Conservation (phyloP, 257 asterid species). For the Gardenia jasminoides region DNA sequence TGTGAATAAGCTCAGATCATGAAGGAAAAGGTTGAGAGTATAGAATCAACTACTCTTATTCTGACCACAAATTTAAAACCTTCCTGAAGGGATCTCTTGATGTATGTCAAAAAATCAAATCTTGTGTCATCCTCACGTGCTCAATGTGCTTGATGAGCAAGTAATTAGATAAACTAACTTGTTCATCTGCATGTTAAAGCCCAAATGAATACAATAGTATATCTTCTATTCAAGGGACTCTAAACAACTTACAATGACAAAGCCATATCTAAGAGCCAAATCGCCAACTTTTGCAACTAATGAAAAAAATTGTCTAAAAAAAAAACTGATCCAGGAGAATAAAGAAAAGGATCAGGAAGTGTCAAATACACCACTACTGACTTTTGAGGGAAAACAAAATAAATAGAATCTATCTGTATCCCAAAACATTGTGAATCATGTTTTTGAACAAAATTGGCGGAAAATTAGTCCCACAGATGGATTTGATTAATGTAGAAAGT, state of each 20-base stretch:
- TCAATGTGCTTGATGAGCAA: slow-evolving; percentile 63
- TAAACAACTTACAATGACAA: slow-evolving; percentile 53
- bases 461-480: no score
- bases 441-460: no score
- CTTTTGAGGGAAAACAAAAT: neutral
- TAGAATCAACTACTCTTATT: slow-evolving; percentile 50
- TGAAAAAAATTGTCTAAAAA: slow-evolving; percentile 79
- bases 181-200: neutral
- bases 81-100: slow-evolving; percentile 76
- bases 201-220: neutral
- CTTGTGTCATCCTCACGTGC: slow-evolving; percentile 61
- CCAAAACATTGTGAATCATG: no score
- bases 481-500: no score
- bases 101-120: slow-evolving; percentile 75
- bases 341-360: neutral
- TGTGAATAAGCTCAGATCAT: slow-evolving; percentile 25
- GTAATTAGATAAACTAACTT: slow-evolving; percentile 38
- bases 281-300: slow-evolving; percentile 84
- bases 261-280: no score
- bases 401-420: no score
- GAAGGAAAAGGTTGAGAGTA: neutral
- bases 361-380: neutral
- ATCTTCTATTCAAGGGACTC: neutral
- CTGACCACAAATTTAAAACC: slow-evolving; percentile 92
- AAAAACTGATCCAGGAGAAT: slow-evolving; percentile 46